A percentile compares a stretch with the other conserved stretches of the same genome.
Conservation (phyloP, 169 alveolate species). For the Plasmodium cynomolgi region DNA sequence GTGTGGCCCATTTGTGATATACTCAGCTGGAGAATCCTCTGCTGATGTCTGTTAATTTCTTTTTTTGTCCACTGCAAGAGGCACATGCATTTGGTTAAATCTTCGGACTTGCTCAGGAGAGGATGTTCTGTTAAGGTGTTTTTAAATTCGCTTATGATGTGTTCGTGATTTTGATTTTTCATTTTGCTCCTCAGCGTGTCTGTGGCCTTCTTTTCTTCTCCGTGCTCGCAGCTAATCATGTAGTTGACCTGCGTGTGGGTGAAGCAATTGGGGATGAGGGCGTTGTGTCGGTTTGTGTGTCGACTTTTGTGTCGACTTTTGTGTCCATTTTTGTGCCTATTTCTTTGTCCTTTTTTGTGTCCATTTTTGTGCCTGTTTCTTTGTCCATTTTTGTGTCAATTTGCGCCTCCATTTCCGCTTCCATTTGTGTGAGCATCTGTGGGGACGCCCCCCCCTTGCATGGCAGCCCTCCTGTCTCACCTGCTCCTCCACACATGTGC, state of each 20-base stretch:
- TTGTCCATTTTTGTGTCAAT: neutral
- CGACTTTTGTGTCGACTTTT: neutral
- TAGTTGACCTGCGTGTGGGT: slow-evolving; percentile 22
- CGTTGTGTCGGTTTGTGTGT: neutral
- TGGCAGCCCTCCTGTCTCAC: neutral
- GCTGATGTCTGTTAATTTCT: slow-evolving; percentile 14
- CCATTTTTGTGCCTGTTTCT: neutral
- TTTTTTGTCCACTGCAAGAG: slow-evolving; percentile 27
- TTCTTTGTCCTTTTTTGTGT: neutral
- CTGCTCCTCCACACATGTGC: slow-evolving; percentile 35
- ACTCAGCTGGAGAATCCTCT: slow-evolving; percentile 22
- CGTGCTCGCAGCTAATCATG: slow-evolving; percentile 39
- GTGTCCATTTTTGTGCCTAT: neutral
- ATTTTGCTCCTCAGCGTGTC: slow-evolving; percentile 26
- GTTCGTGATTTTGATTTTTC: neutral
- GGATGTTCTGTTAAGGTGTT: slow-evolving; percentile 18
- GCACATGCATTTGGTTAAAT: slow-evolving; percentile 34
- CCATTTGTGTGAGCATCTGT: neutral
- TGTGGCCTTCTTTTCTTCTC: slow-evolving; percentile 8
- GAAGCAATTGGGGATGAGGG: neutral
- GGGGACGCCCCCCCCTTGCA: neutral
- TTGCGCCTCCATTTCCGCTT: no score
- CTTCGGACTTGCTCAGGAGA: slow-evolving; percentile 7
- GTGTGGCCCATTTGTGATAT: neutral
- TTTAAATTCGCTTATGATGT: slow-evolving; percentile 38